Conservation (phyloP, 148 eudicot species). For the Vaccinium darrowii region DNA sequence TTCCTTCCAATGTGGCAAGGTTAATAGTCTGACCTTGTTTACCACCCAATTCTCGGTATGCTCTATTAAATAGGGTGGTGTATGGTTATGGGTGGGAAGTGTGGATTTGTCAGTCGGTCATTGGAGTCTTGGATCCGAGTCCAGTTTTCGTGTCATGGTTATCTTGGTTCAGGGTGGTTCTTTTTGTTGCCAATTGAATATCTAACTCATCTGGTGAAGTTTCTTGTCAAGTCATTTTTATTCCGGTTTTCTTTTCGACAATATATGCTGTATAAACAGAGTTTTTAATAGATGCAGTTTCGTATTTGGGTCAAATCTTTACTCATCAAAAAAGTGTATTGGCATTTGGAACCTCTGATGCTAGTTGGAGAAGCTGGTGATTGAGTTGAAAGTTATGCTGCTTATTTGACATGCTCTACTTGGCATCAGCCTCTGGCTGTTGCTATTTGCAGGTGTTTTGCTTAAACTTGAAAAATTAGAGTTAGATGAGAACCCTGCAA, state of each 20-base stretch:
- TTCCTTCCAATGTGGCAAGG: constrained; percentile 14
- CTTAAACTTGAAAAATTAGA: not conserved
- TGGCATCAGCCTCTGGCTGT: not conserved
- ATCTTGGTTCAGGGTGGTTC: not conserved
- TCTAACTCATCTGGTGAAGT: not conserved
- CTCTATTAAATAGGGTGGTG: constrained; percentile 1
- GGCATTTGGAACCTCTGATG: not conserved
- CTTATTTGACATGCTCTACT: not conserved
- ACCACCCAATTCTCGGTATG: constrained; percentile 1
- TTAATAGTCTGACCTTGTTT: constrained; percentile 11
- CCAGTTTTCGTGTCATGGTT: constrained; percentile 11
- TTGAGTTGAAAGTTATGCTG: not conserved
- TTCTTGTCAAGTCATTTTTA: not conserved
- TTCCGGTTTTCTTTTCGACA: not conserved
- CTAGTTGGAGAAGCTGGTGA: not conserved
- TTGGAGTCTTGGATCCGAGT: constrained; percentile 15
- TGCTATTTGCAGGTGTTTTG: not conserved
- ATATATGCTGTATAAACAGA: not conserved
- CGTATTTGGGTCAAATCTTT: not conserved
- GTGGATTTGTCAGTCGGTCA: constrained; percentile 17
- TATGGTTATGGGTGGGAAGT: constrained; percentile 22
- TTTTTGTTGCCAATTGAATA: not conserved
- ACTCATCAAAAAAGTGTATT: not conserved
- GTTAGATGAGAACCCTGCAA: not conserved
- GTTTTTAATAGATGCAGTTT: not conserved